Evolutionary conservation across 495 filamentous ascomycete genomes (phyloP).

Genomic region (Penicillium cosmopolitanum): DNA sequence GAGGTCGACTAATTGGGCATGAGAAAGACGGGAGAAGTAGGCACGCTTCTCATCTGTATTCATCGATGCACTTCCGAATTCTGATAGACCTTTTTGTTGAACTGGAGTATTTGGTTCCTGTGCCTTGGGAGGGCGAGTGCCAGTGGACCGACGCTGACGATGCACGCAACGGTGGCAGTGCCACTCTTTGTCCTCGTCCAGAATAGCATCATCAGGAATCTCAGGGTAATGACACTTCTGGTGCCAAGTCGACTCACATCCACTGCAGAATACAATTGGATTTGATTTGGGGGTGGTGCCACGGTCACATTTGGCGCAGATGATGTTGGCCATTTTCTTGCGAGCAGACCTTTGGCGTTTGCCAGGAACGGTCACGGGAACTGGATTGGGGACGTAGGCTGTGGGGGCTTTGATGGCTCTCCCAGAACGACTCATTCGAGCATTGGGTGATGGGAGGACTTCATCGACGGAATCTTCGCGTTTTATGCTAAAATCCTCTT

Average conservation of each 20-base stretch:
- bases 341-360: slow-evolving; percentile 51
- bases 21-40: slow-evolving; percentile 47
- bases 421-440: slow-evolving; percentile 23
- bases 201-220: slow-evolving; percentile 71
- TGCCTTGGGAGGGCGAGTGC: slow-evolving; percentile 18
- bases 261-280: slow-evolving; percentile 93
- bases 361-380: slow-evolving; percentile 15
- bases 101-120: slow-evolving; percentile 17
- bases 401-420: slow-evolving; percentile 19
- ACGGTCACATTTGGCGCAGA: slow-evolving; percentile 80
- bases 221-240: slow-evolving; percentile 87
- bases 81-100: background rate
- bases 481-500: slow-evolving; percentile 4
- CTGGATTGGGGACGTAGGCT: slow-evolving; percentile 11
- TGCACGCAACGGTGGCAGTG: slow-evolving; percentile 71
- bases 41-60: slow-evolving; percentile 39
- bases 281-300: slow-evolving; percentile 76
- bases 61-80: slow-evolving; percentile 31
- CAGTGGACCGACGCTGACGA: slow-evolving; percentile 32
- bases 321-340: slow-evolving; percentile 47
- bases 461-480: background rate
- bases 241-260: slow-evolving; percentile 87
- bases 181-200: slow-evolving; percentile 72
- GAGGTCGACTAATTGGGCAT: slow-evolving; percentile 45
- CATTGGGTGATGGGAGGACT: slow-evolving; percentile 4